Percentiles rank a stretch among this genome's conserved stretches.
Evolutionary conservation across 176 grass and related monocot species (phyloP).

Genomic region (Leersia perrieri): DNA sequence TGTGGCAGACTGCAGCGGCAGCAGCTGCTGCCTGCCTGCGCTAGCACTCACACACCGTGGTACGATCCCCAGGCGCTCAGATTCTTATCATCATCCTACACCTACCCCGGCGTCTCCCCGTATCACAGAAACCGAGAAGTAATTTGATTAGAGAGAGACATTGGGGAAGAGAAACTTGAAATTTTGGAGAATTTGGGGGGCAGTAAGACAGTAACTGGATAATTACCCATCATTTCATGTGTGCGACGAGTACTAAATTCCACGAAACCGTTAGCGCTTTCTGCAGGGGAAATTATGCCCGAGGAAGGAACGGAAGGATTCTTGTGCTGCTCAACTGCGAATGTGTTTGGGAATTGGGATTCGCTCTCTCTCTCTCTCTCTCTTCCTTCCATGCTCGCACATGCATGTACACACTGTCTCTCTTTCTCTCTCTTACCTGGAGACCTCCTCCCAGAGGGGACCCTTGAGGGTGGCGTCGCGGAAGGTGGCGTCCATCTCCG

Average conservation of each 20-base stretch:
- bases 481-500: constrained; percentile 95
- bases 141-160: constrained; percentile 27
- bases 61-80: constrained; percentile 52
- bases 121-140: constrained; percentile 34
- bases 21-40: constrained; percentile 32
- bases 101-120: neutral
- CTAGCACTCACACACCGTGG: constrained; percentile 47
- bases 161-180: neutral
- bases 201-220: neutral
- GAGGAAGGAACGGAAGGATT: neutral
- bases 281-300: constrained; percentile 22
- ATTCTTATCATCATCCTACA: constrained; percentile 32
- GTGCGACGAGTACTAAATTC: constrained; percentile 50
- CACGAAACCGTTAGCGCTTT: constrained; percentile 52
- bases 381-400: neutral
- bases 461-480: constrained; percentile 90
- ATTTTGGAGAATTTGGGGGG: constrained; percentile 4
- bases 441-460: constrained; percentile 89
- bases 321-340: neutral
- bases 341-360: constrained; percentile 21
- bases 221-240: constrained; percentile 65
- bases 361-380: neutral
- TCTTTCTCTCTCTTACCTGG: constrained; percentile 53
- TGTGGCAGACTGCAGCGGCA: constrained; percentile 33
- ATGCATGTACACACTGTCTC: neutral